These are phyloP conservation scores for Colletotrichum kahawae DNA, from an alignment of 2,329 filamentous ascomycete genomes.

Conservation along the genomic window DNA sequence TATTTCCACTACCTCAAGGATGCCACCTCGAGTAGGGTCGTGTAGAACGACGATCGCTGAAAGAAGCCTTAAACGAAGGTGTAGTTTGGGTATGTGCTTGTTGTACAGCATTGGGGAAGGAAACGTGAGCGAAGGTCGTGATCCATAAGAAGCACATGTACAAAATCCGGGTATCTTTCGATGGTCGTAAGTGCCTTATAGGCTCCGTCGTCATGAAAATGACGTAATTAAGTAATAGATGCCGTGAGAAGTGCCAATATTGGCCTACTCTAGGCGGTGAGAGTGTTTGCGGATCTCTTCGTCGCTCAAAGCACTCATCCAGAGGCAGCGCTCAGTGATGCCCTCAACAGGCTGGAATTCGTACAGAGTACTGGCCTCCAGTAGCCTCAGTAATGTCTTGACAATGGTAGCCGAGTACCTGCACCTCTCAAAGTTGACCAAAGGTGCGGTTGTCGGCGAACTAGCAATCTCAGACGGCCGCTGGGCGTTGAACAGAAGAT, in stretches of 20 bases:
- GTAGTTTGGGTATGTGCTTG: background rate
- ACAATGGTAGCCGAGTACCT: conserved; percentile 77
- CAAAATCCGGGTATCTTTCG: background rate
- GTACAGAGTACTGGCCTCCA: conserved; percentile 80
- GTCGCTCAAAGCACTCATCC: conserved; percentile 79
- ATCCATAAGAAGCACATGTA: conserved; percentile 1
- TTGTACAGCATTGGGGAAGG: conserved; percentile 12
- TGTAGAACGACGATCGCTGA: background rate
- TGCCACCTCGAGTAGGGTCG: background rate
- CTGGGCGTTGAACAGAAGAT: conserved; percentile 82
- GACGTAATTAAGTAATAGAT: background rate
- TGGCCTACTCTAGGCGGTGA: conserved; percentile 49
- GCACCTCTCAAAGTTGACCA: conserved; percentile 85
- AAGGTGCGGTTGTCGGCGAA: conserved; percentile 67
- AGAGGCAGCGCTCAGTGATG: conserved; percentile 81
- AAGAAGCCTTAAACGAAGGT: background rate
- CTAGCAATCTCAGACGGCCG: conserved; percentile 76
- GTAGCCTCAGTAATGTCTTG: conserved; percentile 78
- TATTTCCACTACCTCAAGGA: background rate
- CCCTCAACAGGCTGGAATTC: conserved; percentile 76
- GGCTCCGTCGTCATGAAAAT: background rate
- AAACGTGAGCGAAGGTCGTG: conserved; percentile 13
- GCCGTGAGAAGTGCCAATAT: background rate
- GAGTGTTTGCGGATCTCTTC: conserved; percentile 71
- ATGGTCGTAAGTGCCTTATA: background rate